Evolutionary conservation across 164 flowering plant species (phyloP), one percentile per base, ranked within the genome.

Genomic region (Magnolia kwangsiensis): DNA sequence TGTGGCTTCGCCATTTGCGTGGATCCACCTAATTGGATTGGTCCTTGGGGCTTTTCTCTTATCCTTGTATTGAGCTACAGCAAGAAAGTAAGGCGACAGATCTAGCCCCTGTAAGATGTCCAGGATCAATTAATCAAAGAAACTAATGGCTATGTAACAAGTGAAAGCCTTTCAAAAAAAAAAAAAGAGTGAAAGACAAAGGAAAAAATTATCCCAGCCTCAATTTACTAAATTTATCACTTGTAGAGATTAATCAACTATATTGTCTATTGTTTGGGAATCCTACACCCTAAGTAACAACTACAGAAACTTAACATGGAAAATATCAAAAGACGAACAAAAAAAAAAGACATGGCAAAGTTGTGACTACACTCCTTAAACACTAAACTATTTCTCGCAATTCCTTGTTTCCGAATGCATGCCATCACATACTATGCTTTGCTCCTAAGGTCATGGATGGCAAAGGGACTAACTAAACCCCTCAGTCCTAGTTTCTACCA

Each of bases 61-160:
- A 74, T 88, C 91, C 78, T 86, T 91, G 75, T 68, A 85, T 64
- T 87, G 88, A 67, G 95, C 95, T 49, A 89, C 95, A 23, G 92
- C 83, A 73, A 91, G 91, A 78, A 91, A 91, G 83, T 91, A 88
- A 51, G 95, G 95, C 9, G 95, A 91, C 67, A 89, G 79, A 80
- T 91, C 92, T 74, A 91, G 78, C 24, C 91, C 95, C 92, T 91
- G 81, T 63, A 73, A 50, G 66, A 55, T 55, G 18, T 55, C 7
- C 61, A 55, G 1, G 18, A 55, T 55, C 18, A 16, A 16, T 11
- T 3, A 16, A 55, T 55, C 13, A 55, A 55, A 55, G 61, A 55
- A 55, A 55, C 61, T 11, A 11, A 55, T 16, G 18, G 18, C 61
- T 11, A 37, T 37, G 4, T 37, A 55, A 55, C 14, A 55, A 51